Evolutionary conservation across 306 rosid species (phyloP).

Genomic region (Fragaria iinumae): DNA sequence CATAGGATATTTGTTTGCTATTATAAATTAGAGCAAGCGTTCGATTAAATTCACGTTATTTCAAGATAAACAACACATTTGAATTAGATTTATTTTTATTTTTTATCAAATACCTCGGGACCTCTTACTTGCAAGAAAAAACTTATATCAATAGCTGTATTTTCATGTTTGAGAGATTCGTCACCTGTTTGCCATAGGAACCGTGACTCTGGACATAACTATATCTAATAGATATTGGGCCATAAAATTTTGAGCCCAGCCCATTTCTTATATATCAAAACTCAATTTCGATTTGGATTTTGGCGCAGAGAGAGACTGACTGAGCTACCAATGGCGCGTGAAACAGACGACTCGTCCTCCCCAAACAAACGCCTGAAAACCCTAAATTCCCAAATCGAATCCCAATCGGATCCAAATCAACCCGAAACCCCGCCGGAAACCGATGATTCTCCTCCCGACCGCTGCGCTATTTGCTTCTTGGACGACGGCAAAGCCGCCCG

Average conservation of each 20-base stretch:
- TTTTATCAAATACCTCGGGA: too few relatives aligned
- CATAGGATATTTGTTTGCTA: too few relatives aligned
- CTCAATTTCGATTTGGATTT: slow-evolving; percentile 1
- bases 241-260: neutral
- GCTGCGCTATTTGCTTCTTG: slow-evolving; percentile 62
- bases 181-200: too few relatives aligned
- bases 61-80: too few relatives aligned
- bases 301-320: slow-evolving; percentile 9
- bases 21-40: too few relatives aligned
- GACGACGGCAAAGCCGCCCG: slow-evolving; percentile 45
- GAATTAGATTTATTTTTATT: too few relatives aligned
- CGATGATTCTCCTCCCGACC: slow-evolving; percentile 17
- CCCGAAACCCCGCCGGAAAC: neutral
- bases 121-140: too few relatives aligned
- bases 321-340: slow-evolving; percentile 35
- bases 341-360: slow-evolving; percentile 18
- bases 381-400: slow-evolving; percentile 14
- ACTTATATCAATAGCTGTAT: too few relatives aligned
- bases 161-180: too few relatives aligned
- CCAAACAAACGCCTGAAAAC: slow-evolving; percentile 46
- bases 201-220: too few relatives aligned
- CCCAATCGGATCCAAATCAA: neutral
- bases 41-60: too few relatives aligned
- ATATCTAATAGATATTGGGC: neutral
- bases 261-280: neutral